Conservation (phyloP, 2,329 filamentous ascomycete genomes). For the Cercospora sesami region DNA sequence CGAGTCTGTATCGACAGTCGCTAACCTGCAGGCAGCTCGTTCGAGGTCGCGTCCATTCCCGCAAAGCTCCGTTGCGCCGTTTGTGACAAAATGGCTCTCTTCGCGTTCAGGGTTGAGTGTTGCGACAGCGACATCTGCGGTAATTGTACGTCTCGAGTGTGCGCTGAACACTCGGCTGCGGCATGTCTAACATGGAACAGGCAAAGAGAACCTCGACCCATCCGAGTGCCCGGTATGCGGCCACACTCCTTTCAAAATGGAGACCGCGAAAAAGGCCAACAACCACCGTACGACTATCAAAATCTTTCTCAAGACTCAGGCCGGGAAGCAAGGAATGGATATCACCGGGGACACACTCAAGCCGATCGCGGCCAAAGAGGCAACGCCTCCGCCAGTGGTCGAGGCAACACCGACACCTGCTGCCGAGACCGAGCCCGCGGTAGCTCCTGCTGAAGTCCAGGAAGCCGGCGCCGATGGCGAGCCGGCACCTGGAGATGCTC, state of each 20-base stretch:
- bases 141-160: conserved; percentile 62
- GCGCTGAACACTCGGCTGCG: conserved; percentile 22
- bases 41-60: conserved; percentile 83
- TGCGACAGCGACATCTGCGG: conserved; percentile 96
- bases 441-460: conserved; percentile 14
- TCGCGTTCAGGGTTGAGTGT: conserved; percentile 87
- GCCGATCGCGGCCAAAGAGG: conserved; percentile 25
- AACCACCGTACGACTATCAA: conserved; percentile 87
- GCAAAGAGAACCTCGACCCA: conserved; percentile 65
- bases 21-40: conserved; percentile 56
- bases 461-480: conserved; percentile 7
- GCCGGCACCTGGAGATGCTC: conserved; percentile 10
- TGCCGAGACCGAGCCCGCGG: conserved; percentile 15
- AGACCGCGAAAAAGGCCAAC: conserved; percentile 86
- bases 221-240: conserved; percentile 80
- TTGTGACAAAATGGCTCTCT: conserved; percentile 86
- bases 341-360: conserved; percentile 22
- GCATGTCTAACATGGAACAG: conserved; percentile 45
- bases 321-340: conserved; percentile 59
- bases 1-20: background rate
- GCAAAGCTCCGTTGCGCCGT: conserved; percentile 93
- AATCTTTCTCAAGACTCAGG: conserved; percentile 84
- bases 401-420: conserved; percentile 13
- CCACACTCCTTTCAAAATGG: conserved; percentile 81
- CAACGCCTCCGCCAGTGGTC: conserved; percentile 8